Base-by-base conservation (phyloP, 257 asterid species). In the Osmanthus fragrans region DNA sequence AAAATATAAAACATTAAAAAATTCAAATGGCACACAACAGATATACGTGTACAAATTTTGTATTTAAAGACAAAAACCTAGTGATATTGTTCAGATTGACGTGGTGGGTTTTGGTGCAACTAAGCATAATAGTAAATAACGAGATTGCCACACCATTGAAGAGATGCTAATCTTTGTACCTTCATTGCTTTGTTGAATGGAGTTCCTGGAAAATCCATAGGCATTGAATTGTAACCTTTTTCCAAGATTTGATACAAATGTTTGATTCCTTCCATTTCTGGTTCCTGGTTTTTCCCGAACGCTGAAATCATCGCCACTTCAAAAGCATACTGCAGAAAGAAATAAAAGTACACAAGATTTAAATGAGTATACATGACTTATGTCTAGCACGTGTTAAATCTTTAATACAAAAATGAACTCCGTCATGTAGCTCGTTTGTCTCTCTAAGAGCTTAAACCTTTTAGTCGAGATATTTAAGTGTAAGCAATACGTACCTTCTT, bases 191-290 rank as follows among this genome's bases (percentile, higher is more conserved):
- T 82, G 85, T 82, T 77, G 74, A 84, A 92, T 6, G 82, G 82
- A 19, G 91, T 89, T 27, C 94, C 91, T 0, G 92, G 92, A 72
- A 92, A 82, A 80, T 89, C 79, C 85, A 85, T 54, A 23, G 92
- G 90, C 96, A 90, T 88, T 10, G 94, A 92, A 73, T 92, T 92
- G 88, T 92, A 90, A 4, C 97, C 97, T 77, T 85, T 87, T 80
- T 92, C 94, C 9, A 90, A 71, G 3, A 33, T 63, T 3, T 82
- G 85, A 69, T 90, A 92, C 82, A 88, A 72, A 2, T 71, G 15
- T 74, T 82, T 86, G 1, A 90, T 85, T 42, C 88, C 85, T 71
- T 78, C 56, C 7, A 87, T 85, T 75, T 87, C 92, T 12, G 77
- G 40, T 37, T 83, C 92, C 33, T 5, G 15, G 0, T 73, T 72